Evolutionary conservation across 176 grass and related monocot genomes (phyloP).

Genomic region (Elaeis guineensis): DNA sequence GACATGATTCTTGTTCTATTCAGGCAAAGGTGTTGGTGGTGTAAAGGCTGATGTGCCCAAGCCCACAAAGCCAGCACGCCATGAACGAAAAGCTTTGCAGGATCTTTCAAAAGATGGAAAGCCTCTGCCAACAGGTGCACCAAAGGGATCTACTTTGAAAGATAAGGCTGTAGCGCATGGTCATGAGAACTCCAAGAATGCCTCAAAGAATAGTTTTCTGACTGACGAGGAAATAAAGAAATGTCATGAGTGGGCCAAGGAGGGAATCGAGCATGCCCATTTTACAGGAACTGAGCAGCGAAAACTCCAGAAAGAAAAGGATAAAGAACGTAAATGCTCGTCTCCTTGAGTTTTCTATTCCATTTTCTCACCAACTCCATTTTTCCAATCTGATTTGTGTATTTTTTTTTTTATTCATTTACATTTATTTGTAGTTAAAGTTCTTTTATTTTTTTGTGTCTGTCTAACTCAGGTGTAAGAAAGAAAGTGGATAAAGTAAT

Average conservation of each 20-base stretch:
- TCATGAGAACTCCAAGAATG: background rate
- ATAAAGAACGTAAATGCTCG: constrained; percentile 2
- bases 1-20: background rate
- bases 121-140: background rate
- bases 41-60: background rate
- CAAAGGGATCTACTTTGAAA: constrained; percentile 1
- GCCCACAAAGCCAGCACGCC: background rate
- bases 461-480: background rate
- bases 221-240: constrained; percentile 9
- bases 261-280: constrained; percentile 16
- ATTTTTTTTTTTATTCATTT: background rate
- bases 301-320: constrained; percentile 5
- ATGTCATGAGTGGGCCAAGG: constrained; percentile 15
- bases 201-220: background rate
- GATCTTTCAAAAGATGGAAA: constrained; percentile 20
- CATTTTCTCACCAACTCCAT: background rate
- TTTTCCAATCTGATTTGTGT: background rate
- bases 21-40: constrained; percentile 8
- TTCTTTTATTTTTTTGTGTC: background rate
- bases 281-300: constrained; percentile 7
- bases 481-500: constrained; percentile 19
- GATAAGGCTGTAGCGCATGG: background rate
- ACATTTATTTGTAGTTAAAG: background rate
- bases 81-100: constrained; percentile 9
- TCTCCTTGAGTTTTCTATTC: background rate